Conservation (phyloP, 805 yeast species). For the Candida loeiensis region DNA sequence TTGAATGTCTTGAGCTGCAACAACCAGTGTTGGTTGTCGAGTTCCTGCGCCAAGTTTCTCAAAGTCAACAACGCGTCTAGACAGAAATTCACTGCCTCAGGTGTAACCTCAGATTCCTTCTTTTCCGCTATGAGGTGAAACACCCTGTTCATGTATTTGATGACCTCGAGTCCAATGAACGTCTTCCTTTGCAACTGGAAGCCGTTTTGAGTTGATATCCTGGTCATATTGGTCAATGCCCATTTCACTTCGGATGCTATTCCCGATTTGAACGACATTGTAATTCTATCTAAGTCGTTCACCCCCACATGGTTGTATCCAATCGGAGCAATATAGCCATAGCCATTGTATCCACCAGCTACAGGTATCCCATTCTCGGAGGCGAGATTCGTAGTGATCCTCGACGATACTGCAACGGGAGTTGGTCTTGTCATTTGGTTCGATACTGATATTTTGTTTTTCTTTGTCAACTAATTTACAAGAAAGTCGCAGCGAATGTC, state of each 20-base stretch:
- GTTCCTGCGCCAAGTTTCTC: constrained; percentile 81
- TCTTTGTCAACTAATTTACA: neutral
- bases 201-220: constrained; percentile 31
- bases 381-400: constrained; percentile 7
- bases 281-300: constrained; percentile 60
- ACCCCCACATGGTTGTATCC: constrained; percentile 50
- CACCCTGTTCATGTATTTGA: constrained; percentile 35
- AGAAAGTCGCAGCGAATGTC: neutral
- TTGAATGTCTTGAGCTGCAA: constrained; percentile 52
- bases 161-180: constrained; percentile 40
- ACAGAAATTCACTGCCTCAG: constrained; percentile 23
- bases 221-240: constrained; percentile 56
- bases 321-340: constrained; percentile 13
- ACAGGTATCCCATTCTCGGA: constrained; percentile 7
- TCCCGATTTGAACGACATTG: constrained; percentile 65
- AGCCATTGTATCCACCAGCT: constrained; percentile 13
- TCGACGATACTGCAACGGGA: constrained; percentile 9
- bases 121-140: constrained; percentile 21
- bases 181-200: constrained; percentile 38
- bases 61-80: constrained; percentile 59
- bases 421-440: constrained; percentile 1
- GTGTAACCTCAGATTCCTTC: constrained; percentile 15
- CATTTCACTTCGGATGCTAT: constrained; percentile 66
- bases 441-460: constrained; percentile 1
- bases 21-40: constrained; percentile 74